Evolutionary conservation across 768 basidiomycete genomes (phyloP).

Genomic region (Termitomyces titanicus): DNA sequence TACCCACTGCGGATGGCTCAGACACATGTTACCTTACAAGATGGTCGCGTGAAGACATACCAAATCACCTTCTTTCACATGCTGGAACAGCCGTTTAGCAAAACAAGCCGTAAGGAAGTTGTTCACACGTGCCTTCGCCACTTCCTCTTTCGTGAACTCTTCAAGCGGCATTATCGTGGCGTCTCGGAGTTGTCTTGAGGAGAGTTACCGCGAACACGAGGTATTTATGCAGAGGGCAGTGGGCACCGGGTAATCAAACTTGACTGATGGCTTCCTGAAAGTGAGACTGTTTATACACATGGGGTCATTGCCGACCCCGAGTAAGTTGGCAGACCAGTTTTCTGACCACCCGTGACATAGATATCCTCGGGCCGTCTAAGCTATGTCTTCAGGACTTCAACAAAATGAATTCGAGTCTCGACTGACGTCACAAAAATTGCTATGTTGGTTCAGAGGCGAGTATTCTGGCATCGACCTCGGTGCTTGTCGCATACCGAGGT

Average conservation of each 20-base stretch:
- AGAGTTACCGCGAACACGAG: neutral
- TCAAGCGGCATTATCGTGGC: constrained; percentile 7
- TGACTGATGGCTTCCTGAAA: constrained; percentile 1
- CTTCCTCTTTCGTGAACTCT: constrained; percentile 15
- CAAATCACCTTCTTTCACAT: constrained; percentile 13
- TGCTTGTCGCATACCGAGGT: constrained; percentile 75
- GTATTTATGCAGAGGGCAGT: constrained; percentile 9
- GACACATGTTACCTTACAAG: neutral
- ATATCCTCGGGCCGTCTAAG: neutral
- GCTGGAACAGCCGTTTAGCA: constrained; percentile 4
- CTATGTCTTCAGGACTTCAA: neutral
- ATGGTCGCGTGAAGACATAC: constrained; percentile 2
- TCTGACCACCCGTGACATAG: neutral
- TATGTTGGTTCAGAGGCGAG: constrained; percentile 36
- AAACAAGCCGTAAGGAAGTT: neutral
- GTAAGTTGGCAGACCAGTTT: neutral
- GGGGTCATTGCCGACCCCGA: neutral
- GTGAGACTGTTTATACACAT: neutral
- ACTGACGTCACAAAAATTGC: neutral
- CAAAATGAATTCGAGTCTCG: neutral
- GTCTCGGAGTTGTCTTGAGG: neutral
- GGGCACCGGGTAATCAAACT: constrained; percentile 12
- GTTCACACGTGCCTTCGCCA: constrained; percentile 10
- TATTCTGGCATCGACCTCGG: constrained; percentile 67
- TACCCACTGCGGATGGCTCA: constrained; percentile 10